These are phyloP conservation scores for Tanozyma kutaoensis DNA, from an alignment of 805 yeast species.

Conservation along the genomic window DNA sequence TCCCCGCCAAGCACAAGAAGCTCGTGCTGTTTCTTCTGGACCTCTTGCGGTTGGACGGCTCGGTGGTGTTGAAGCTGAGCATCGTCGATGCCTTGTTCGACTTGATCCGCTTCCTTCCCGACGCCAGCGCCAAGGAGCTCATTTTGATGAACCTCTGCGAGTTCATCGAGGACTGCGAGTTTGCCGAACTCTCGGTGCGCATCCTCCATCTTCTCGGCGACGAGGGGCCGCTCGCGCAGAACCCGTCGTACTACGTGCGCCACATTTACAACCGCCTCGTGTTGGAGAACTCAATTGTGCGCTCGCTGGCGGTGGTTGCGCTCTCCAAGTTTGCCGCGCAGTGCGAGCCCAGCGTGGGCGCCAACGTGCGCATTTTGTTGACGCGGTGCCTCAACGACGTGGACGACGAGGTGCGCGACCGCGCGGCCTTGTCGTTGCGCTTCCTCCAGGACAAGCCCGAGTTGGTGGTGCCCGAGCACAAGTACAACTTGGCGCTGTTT, in stretches of 20 bases:
- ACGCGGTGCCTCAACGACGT: constrained; percentile 75
- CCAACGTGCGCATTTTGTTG: constrained; percentile 63
- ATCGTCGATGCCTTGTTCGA: constrained; percentile 91
- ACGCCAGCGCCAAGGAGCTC: constrained; percentile 52
- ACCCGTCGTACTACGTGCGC: constrained; percentile 85
- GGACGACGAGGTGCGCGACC: constrained; percentile 96
- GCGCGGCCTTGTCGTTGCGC: constrained; percentile 79
- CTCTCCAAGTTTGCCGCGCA: constrained; percentile 80
- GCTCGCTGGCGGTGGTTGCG: constrained; percentile 92
- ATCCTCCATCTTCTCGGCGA: constrained; percentile 84
- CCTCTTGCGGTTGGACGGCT: constrained; percentile 83
- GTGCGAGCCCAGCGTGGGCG: constrained; percentile 51
- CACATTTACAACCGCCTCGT: constrained; percentile 96
- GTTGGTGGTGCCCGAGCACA: constrained; percentile 53
- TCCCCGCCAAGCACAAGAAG: constrained; percentile 79
- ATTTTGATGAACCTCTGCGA: constrained; percentile 89
- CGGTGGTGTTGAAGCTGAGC: constrained; percentile 69
- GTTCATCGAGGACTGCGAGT: constrained; percentile 97
- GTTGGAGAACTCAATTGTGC: constrained; percentile 84
- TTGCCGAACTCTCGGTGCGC: constrained; percentile 85
- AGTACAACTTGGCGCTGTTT: constrained; percentile 62
- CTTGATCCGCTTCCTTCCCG: constrained; percentile 74
- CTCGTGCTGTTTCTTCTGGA: constrained; percentile 75
- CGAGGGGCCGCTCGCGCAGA: constrained; percentile 80
- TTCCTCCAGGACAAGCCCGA: constrained; percentile 30